A percentile compares a stretch with the other conserved stretches of the same genome.
phyloP scores from a whole-genome alignment of 441 rosid genomes.

The Populus hybrid region DNA sequence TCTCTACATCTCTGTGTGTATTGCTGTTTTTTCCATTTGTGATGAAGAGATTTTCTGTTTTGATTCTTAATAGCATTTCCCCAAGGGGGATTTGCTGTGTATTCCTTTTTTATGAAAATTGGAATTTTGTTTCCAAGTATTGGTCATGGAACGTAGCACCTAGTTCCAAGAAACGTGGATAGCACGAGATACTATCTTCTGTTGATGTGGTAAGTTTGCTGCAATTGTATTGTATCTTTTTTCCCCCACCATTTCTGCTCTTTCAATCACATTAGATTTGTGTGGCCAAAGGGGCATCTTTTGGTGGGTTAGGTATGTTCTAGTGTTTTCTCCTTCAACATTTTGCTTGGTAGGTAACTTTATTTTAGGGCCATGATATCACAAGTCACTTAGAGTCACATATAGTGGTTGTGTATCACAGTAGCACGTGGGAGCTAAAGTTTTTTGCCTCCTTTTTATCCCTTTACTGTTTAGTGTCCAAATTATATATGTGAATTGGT shows the following conservation, averaged over 20 bases:
- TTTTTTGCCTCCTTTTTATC: not conserved
- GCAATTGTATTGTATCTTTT: too few species aligned
- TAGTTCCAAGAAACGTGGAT: not conserved
- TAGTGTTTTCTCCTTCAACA: not conserved
- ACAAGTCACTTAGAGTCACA: not conserved
- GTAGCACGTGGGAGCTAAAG: constrained; percentile 10
- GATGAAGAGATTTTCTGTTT: not conserved
- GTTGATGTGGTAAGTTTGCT: not conserved
- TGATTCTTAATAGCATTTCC: not conserved
- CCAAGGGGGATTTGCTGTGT: not conserved
- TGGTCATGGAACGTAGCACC: not conserved
- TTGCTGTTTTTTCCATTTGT: not conserved
- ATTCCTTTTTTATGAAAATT: not conserved
- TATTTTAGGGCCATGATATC: not conserved
- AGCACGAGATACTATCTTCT: not conserved
- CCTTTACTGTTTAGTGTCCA: not conserved
- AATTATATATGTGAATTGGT: not conserved
- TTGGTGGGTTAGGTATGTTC: not conserved
- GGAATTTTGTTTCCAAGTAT: not conserved
- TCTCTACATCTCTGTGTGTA: not conserved
- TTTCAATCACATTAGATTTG: constrained; percentile 11
- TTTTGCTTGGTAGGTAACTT: not conserved
- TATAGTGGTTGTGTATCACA: not conserved
- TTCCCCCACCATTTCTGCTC: not conserved
- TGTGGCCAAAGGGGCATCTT: not conserved